Percentiles rank a stretch among this genome's conserved stretches.
phyloP scores from a whole-genome alignment of 1,284 basidiomycete species.

The Cystobasidiaceae sp. region DNA sequence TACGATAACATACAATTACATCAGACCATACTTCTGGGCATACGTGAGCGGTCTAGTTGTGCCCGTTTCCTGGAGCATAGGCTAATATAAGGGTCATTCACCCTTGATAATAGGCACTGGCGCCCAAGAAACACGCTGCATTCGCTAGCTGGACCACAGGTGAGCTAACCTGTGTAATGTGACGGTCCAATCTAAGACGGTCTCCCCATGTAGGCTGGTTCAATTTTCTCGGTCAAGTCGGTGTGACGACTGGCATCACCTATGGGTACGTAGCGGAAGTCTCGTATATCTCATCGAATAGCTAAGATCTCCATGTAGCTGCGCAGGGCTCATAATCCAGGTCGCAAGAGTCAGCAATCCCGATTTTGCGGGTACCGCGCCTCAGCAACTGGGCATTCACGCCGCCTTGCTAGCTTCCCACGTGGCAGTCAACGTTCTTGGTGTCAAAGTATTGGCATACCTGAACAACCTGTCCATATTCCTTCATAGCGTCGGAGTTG shows the following conservation, averaged over 20 bases:
- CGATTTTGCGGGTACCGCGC: slow-evolving; percentile 55
- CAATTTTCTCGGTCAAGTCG: slow-evolving; percentile 61
- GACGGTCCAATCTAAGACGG: slow-evolving; percentile 28
- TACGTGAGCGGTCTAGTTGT: neutral
- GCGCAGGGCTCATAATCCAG: slow-evolving; percentile 64
- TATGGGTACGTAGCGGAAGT: slow-evolving; percentile 37
- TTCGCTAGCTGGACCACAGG: slow-evolving; percentile 15
- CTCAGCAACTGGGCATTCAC: slow-evolving; percentile 64
- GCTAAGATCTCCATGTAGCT: slow-evolving; percentile 52
- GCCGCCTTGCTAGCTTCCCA: slow-evolving; percentile 63
- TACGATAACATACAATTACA: slow-evolving; percentile 18
- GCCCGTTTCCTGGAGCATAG: neutral
- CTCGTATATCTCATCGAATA: neutral
- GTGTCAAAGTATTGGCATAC: slow-evolving; percentile 57
- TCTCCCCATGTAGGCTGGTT: slow-evolving; percentile 51
- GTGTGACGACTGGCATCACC: slow-evolving; percentile 68
- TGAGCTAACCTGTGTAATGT: slow-evolving; percentile 32
- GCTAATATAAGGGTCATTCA: neutral
- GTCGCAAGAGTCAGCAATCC: slow-evolving; percentile 56
- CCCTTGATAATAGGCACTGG: neutral
- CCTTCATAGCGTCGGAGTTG: slow-evolving; percentile 67
- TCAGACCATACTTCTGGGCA: neutral
- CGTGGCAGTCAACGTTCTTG: slow-evolving; percentile 66
- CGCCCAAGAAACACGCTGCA: neutral
- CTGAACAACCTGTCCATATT: slow-evolving; percentile 66